A percentile compares a stretch with the other conserved stretches of the same genome.
These are phyloP conservation scores for Globisporangium cederbergense DNA, from an alignment of 352 stramenopile genomes.

Conservation along the genomic window DNA sequence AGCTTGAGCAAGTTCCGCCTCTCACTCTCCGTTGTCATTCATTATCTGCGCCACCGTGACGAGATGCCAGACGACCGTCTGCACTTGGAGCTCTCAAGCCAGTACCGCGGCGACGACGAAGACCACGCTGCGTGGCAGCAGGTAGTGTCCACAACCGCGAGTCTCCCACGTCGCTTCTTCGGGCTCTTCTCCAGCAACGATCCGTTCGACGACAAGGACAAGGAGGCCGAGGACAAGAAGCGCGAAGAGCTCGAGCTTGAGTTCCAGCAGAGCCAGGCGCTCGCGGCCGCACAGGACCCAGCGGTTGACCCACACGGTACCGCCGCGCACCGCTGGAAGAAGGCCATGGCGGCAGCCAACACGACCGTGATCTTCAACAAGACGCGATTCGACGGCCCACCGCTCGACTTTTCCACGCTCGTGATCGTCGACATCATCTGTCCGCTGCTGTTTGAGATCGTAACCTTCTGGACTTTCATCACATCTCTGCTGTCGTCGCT, in stretches of 20 bases:
- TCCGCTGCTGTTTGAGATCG: conserved; percentile 74
- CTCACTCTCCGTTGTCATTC: conserved; percentile 77
- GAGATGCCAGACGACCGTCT: conserved; percentile 82
- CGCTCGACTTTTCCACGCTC: conserved; percentile 81
- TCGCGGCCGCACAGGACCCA: conserved; percentile 18
- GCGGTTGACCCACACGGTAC: conserved; percentile 12
- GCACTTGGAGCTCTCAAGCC: conserved; percentile 40
- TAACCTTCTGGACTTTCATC: conserved; percentile 70
- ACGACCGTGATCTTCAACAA: conserved; percentile 72
- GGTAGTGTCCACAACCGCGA: conserved; percentile 38
- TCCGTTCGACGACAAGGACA: conserved; percentile 74
- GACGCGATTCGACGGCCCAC: conserved; percentile 76
- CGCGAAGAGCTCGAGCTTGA: conserved; percentile 57
- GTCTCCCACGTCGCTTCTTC: conserved; percentile 33
- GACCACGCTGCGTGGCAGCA: conserved; percentile 64
- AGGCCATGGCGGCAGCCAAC: conserved; percentile 56
- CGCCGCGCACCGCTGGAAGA: conserved; percentile 65
- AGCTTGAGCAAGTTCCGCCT: conserved; percentile 82
- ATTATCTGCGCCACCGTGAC: conserved; percentile 74
- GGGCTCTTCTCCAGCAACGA: conserved; percentile 48
- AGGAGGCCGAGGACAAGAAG: conserved; percentile 68
- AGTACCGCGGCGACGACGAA: conserved; percentile 49
- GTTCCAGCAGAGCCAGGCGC: conserved; percentile 46
- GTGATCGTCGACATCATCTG: conserved; percentile 84
- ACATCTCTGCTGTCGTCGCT: conserved; percentile 53